Evolutionary conservation across 139 green algal genomes (phyloP).

Genomic region (Chlorella sp.): DNA sequence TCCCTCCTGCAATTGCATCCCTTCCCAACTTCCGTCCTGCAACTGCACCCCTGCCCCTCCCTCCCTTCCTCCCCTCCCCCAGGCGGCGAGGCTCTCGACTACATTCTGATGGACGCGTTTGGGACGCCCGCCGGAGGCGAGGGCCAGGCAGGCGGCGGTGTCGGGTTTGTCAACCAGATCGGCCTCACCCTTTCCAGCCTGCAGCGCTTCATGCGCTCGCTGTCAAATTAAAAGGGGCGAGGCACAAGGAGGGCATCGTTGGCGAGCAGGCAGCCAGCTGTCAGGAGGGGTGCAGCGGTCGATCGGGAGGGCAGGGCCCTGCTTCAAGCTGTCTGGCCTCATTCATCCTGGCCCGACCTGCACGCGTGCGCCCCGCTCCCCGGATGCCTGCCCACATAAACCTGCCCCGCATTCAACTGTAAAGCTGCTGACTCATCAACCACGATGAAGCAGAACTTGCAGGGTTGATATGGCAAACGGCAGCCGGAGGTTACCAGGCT

Average conservation of each 20-base stretch:
- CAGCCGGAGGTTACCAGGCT: no score
- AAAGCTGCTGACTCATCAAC: no score
- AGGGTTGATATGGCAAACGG: no score
- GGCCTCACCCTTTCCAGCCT: constrained; percentile 39
- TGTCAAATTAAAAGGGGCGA: constrained; percentile 33
- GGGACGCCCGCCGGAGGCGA: constrained; percentile 14
- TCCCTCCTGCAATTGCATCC: background rate
- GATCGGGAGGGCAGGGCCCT: no score
- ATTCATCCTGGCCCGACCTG: no score
- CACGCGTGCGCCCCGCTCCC: no score
- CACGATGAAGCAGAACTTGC: no score
- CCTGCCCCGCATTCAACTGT: no score
- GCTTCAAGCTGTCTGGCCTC: no score
- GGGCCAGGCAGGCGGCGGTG: background rate
- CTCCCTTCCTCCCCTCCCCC: background rate
- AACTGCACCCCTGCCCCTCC: background rate
- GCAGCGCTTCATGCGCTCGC: constrained; percentile 56
- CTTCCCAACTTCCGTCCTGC: background rate
- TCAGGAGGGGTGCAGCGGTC: background rate
- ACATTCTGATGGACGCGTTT: constrained; percentile 59
- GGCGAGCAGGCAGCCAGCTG: background rate
- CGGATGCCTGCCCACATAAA: no score
- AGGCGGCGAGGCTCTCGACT: constrained; percentile 57
- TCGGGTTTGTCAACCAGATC: constrained; percentile 47
- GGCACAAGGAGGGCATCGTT: background rate